Evolutionary conservation across 2,329 filamentous ascomycete species (phyloP), one percentile per base, ranked within the genome.

Genomic region (Colletotrichum limetticola): DNA sequence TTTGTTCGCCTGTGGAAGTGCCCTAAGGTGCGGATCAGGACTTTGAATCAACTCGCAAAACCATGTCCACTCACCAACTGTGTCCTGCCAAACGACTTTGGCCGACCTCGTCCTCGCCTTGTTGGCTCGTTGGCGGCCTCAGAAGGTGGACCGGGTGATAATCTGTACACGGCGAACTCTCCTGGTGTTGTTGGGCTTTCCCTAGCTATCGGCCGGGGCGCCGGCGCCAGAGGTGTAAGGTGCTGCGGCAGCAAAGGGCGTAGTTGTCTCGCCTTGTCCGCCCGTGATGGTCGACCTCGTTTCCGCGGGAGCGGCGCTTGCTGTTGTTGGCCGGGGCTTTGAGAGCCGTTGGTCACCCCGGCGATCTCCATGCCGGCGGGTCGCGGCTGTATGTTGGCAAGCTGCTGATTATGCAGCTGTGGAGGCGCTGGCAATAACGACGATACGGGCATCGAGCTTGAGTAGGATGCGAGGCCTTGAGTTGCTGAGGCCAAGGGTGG

Each of bases 221-320:
- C 56, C 24, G 75, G 69, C 3, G 80, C 78, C 26, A 80, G 79
- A 12, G 81, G 82, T 11, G 80, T 80, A 5, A 82, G 76, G 19
- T 76, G 77, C 55, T 81, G 80, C 8, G 83, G 82, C 22, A 81
- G 76, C 14, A 79, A 75, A 14, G 82, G 78, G 22, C 75, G 78
- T 6, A 80, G 76, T 61, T 80, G 76, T 14, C 75, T 80, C 16
- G 79, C 83, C 75, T 83, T 85, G 67, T 86, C 85, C 14, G 83
- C 82, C 67, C 85, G 83, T 12, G 85, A 83, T 5, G 86, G 86
- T 52, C 86, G 82, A 2, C 86, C 86, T 72, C 85, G 82, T 77
- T 86, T 87, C 75, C 82, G 74, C 2, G 68, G 59, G 53, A 52
- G 55, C 19, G 72, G 26, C 24, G 67, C 52, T 26, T 66, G 68